phyloP scores from a whole-genome alignment of 345 rosid genomes.

The Arabidopsis suecica region DNA sequence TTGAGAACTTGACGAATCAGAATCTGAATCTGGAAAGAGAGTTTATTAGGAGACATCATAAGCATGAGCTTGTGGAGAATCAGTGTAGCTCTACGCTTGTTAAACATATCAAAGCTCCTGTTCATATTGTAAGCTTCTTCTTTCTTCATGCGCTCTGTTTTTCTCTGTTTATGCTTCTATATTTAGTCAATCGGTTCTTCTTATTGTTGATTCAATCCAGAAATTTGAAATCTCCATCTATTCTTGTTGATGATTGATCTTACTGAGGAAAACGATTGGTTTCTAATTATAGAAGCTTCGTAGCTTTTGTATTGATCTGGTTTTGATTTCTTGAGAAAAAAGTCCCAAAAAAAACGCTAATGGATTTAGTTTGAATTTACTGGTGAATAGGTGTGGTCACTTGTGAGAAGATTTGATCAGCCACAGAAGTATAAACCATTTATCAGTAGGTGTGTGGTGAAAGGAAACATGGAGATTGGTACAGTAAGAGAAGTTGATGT shows the following conservation, averaged over 20 bases:
- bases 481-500: constrained; percentile 86
- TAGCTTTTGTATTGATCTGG: neutral
- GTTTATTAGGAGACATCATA: constrained; percentile 64
- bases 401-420: constrained; percentile 82
- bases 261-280: neutral
- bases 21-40: constrained; percentile 58
- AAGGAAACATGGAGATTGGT: constrained; percentile 77
- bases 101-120: constrained; percentile 90
- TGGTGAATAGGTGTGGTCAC: constrained; percentile 70
- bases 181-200: neutral
- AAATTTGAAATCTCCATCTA: neutral
- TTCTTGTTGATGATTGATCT: neutral
- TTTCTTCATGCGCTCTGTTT: constrained; percentile 2
- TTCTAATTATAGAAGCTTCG: constrained; percentile 7
- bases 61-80: constrained; percentile 59
- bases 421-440: constrained; percentile 88
- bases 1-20: constrained; percentile 28
- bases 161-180: neutral
- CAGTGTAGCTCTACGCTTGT: constrained; percentile 87
- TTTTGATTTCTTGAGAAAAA: too few relatives aligned
- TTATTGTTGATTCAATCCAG: neutral
- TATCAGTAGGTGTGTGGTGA: constrained; percentile 67
- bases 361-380: neutral
- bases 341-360: neutral
- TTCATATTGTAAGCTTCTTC: constrained; percentile 74